Evolutionary conservation across 768 basidiomycete genomes (phyloP), one percentile per base, ranked within the genome.

Genomic region (Mycena indigotica): DNA sequence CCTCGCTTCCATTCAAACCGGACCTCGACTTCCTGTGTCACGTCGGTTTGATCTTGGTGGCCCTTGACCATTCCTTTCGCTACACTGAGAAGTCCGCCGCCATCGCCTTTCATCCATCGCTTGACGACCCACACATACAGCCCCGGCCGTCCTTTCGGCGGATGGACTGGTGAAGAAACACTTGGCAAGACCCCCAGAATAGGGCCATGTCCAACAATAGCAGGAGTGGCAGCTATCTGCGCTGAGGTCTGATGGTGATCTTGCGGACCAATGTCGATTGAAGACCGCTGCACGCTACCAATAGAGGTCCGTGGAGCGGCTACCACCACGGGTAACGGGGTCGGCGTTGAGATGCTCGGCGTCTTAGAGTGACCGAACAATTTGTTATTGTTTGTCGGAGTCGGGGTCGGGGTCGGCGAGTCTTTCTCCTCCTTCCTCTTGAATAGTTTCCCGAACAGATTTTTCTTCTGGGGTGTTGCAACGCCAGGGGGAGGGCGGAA

Each of bases 81-180:
- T 13, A 64, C 63, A 35, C 80, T 71, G 15, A 84, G 50, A 35
- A 83, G 66, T 32, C 81, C 70, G 4, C 72, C 67, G 17, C 80
- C 79, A 10, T 71, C 68, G 19, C 69, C 69, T 56, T 93, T 93
- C 62, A 87, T 68, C 92, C 92, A 94, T 61, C 75, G 79, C 49
- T 86, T 77, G 25, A 91, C 84, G 19, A 88, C 77, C 91, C 91
- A 94, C 4, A 88, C 83, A 57, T 94, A 92, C 72, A 83, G 76
- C 56, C 79, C 67, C 35, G 79, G 78, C n/a, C 78, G 66, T 56
- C 66, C 66, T 25, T 50, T 48, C 1, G 66, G 66, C 30, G 66
- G 63, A 29, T 57, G 51, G 23, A 58, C 49, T 6, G 65, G 63
- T 44, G 65, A 54, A 45, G 61, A 60, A 19, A 63, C 44, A 13